Evolutionary conservation across 1,139 yeast genomes (phyloP).

Genomic region (Debaryomyces sp.): DNA sequence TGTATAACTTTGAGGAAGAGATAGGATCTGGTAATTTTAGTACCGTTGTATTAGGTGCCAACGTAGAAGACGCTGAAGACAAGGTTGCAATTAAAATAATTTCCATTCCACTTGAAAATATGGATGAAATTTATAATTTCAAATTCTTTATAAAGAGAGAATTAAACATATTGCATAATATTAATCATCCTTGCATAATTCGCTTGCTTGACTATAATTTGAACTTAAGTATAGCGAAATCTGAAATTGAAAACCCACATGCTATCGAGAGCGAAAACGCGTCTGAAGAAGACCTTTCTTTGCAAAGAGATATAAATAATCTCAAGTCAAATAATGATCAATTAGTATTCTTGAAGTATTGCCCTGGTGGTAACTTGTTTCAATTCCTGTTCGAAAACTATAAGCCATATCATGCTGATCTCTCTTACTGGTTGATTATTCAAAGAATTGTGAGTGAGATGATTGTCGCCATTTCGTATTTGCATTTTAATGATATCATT

Average conservation of each 20-base stretch:
- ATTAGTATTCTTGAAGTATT: slow-evolving; percentile 71
- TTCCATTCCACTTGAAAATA: slow-evolving; percentile 32
- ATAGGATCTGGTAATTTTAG: slow-evolving; percentile 67
- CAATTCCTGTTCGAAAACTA: slow-evolving; percentile 54
- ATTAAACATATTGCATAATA: slow-evolving; percentile 58
- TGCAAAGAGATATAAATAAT: slow-evolving; percentile 23
- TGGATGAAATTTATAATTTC: slow-evolving; percentile 39
- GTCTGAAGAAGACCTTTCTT: slow-evolving; percentile 8
- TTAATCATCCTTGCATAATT: slow-evolving; percentile 46
- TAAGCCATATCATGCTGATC: slow-evolving; percentile 12
- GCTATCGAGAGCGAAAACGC: slow-evolving; percentile 23
- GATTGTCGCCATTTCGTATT: slow-evolving; percentile 66
- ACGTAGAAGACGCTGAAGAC: slow-evolving; percentile 18
- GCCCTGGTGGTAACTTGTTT: slow-evolving; percentile 83
- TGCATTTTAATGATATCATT: slow-evolving; percentile 68
- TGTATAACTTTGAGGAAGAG: slow-evolving; percentile 27
- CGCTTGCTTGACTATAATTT: slow-evolving; percentile 38
- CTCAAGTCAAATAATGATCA: slow-evolving; percentile 32
- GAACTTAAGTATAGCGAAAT: slow-evolving; percentile 22
- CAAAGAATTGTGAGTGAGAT: slow-evolving; percentile 70
- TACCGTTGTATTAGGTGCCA: slow-evolving; percentile 51
- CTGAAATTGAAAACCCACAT: slow-evolving; percentile 22
- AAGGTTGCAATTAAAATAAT: slow-evolving; percentile 48
- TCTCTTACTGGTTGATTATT: slow-evolving; percentile 49
- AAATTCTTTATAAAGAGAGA: slow-evolving; percentile 79